These are phyloP conservation scores for Ochromonas danica DNA, from an alignment of 108 stramenopile genomes.

Conservation along the genomic window DNA sequence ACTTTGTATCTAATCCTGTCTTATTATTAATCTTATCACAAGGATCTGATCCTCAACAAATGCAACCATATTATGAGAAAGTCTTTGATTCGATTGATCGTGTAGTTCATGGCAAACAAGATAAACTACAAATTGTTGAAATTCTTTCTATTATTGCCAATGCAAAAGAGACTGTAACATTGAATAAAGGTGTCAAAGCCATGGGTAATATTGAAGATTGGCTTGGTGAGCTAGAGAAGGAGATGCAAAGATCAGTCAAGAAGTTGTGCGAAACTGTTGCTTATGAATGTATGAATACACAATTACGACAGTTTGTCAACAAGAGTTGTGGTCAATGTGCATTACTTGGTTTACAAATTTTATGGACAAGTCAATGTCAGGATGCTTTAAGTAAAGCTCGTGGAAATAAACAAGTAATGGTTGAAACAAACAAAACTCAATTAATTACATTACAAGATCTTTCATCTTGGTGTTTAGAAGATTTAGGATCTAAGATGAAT, in stretches of 20 bases:
- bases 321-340: slow-evolving; percentile 59
- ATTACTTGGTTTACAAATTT: slow-evolving; percentile 63
- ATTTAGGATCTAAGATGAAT: slow-evolving; percentile 65
- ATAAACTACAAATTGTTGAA: slow-evolving; percentile 42
- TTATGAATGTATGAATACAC: slow-evolving; percentile 38
- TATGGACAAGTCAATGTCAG: slow-evolving; percentile 60
- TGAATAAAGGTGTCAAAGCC: slow-evolving; percentile 50
- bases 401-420: slow-evolving; percentile 44
- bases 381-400: slow-evolving; percentile 49
- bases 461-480: slow-evolving; percentile 62
- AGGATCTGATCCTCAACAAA: slow-evolving; percentile 61
- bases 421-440: slow-evolving; percentile 54
- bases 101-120: slow-evolving; percentile 49
- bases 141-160: slow-evolving; percentile 43
- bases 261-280: slow-evolving; percentile 51
- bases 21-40: slow-evolving; percentile 65
- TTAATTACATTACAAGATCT: slow-evolving; percentile 45
- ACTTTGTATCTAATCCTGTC: slow-evolving; percentile 67
- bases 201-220: slow-evolving; percentile 66
- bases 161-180: slow-evolving; percentile 52
- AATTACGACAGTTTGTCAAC: slow-evolving; percentile 59
- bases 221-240: slow-evolving; percentile 41
- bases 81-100: slow-evolving; percentile 62
- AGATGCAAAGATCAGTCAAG: slow-evolving; percentile 55
- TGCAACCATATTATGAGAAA: slow-evolving; percentile 68